Base-by-base conservation (phyloP, 495 filamentous ascomycete species). In the Penicillium daleae region DNA sequence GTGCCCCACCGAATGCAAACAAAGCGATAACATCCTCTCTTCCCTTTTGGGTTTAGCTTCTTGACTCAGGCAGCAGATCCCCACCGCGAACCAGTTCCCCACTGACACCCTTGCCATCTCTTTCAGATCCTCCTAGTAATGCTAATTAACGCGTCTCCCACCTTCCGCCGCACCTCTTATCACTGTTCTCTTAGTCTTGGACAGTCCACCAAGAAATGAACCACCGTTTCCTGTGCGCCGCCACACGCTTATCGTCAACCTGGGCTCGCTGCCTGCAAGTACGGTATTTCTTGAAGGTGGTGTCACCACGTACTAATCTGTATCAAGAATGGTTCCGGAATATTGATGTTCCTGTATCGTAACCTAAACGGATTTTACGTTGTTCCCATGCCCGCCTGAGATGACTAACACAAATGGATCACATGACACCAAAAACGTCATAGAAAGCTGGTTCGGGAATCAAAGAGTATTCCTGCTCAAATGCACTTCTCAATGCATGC, bases 391-490 rank as follows among this genome's bases (percentile, higher is more conserved):
- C 17, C 44, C 8, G 10, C 35, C 21, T 8, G 22, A n/a, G 37
- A 29, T 56, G 54, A 56, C 54, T 44, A 56, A 56, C 37, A 2
- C 54, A 26, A n/a, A 56, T 56, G 12, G 27, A 52, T 52, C 49
- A 52, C 49, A 27, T 13, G 35, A 56, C 37, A 19, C 19, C 27
- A 27, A 56, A 26, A 7, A 21, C 54, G 54, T 56, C 37, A 56
- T 56, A 42, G 17, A 56, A 7, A 39, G n/a, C 10, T 1, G 35
- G 13, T 33, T 17, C 7, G 4, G 32, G 10, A 27, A 40, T 2
- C 3, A 26, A 31, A 31, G 29, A 31, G 29, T 31, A 31, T 56
- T 24, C 33, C 32, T 24, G 13, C 27, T 39, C 33, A 40, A 5
- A 39, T 39, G 17, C 33, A 42, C 17, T 39, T 26, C 33, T 40